Evolutionary conservation across 208 protist species (phyloP).

Genomic region (Leishmania tarentolae): DNA sequence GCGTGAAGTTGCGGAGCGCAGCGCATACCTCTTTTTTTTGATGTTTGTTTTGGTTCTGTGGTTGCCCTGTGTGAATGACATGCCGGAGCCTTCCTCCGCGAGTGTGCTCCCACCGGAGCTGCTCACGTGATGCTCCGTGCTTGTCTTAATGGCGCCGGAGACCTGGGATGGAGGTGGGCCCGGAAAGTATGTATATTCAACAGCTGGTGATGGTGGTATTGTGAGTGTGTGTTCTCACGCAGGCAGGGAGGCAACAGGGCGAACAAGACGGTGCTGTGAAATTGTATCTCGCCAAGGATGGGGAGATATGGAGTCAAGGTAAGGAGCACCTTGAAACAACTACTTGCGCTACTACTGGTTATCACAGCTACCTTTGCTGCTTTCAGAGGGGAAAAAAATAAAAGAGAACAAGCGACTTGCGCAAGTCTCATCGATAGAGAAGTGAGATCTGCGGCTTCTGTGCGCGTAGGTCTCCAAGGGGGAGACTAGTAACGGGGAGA

Average conservation of each 20-base stretch:
- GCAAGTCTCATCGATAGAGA: not conserved
- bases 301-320: not conserved
- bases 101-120: not conserved
- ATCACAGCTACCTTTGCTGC: not conserved
- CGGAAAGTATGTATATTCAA: not conserved
- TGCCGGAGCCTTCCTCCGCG: not conserved
- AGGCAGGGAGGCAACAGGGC: not conserved
- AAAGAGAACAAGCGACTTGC: not conserved
- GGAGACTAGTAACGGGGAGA: not conserved
- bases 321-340: not conserved
- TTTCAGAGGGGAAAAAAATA: not conserved
- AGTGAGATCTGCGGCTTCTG: not conserved
- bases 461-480: not conserved
- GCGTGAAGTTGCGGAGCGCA: slow-evolving; percentile 7
- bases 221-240: not conserved
- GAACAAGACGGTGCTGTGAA: not conserved
- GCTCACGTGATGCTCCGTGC: not conserved
- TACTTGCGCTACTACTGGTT: not conserved
- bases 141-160: not conserved
- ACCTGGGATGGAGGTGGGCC: not conserved
- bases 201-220: not conserved
- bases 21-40: slow-evolving; percentile 8
- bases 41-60: not conserved
- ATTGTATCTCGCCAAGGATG: not conserved
- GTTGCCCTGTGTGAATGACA: not conserved